A percentile compares a stretch with the other conserved stretches of the same genome.
Evolutionary conservation across 345 rosid species (phyloP).

Genomic region (Mercurialis annua): DNA sequence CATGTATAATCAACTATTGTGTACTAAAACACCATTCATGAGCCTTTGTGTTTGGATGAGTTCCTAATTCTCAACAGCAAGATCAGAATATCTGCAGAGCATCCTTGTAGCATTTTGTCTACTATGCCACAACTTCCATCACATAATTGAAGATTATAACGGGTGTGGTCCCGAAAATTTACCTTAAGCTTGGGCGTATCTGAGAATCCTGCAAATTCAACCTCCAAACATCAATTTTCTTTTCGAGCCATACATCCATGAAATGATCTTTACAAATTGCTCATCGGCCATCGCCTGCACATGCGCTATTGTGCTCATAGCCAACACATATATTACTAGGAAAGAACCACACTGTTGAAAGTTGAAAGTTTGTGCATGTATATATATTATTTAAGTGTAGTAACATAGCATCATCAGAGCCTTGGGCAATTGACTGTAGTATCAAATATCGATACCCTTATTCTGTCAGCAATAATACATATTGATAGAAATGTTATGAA

Average conservation of each 20-base stretch:
- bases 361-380: background rate
- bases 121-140: background rate
- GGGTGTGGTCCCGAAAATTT: background rate
- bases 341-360: background rate
- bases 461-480: background rate
- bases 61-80: background rate
- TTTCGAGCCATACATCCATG: background rate
- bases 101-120: background rate
- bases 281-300: too few species aligned
- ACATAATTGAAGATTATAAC: background rate
- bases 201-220: constrained; percentile 28
- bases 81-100: background rate
- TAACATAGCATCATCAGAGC: background rate
- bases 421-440: background rate
- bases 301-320: background rate
- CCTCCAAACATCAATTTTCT: background rate
- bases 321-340: background rate
- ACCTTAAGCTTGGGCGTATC: constrained; percentile 15
- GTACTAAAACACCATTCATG: background rate
- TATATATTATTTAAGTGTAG: background rate
- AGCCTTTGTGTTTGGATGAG: background rate
- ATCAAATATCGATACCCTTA: background rate
- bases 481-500: background rate
- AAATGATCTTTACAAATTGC: too few species aligned
- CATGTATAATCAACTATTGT: background rate